Conservation (phyloP, 805 yeast species). For the Suhomyces xylopsoci region DNA sequence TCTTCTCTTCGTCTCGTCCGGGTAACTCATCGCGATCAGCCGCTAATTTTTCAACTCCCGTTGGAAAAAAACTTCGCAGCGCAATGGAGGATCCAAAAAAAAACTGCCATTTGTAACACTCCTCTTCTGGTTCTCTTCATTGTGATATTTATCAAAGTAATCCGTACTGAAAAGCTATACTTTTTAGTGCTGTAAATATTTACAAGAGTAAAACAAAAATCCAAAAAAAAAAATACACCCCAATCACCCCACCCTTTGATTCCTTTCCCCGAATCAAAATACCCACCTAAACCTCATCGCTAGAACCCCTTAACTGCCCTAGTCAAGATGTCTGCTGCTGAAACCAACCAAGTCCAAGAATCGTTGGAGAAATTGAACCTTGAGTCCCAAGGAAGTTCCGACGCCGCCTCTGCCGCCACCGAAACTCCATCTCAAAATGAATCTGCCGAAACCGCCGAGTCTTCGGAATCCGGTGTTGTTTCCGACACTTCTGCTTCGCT, state of each 20-base stretch:
- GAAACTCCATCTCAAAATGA: conserved; percentile 21
- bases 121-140: not conserved
- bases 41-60: not conserved
- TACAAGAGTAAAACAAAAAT: conserved; percentile 7
- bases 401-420: conserved; percentile 20
- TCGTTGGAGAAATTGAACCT: conserved; percentile 48
- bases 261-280: not conserved
- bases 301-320: not conserved
- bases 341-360: conserved; percentile 45
- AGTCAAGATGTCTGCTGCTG: conserved; percentile 28
- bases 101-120: not conserved
- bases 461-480: conserved; percentile 37
- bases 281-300: not conserved
- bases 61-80: not conserved
- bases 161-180: not conserved
- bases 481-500: conserved; percentile 75
- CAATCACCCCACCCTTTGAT: not conserved
- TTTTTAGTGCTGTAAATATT: conserved; percentile 1
- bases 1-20: not conserved
- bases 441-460: conserved; percentile 24
- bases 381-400: conserved; percentile 18
- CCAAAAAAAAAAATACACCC: conserved; percentile 8
- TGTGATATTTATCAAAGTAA: not conserved
- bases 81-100: not conserved
- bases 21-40: conserved; percentile 1